Base-by-base conservation (phyloP, 495 filamentous ascomycete genomes). In the Trichocladium uniseriatum region DNA sequence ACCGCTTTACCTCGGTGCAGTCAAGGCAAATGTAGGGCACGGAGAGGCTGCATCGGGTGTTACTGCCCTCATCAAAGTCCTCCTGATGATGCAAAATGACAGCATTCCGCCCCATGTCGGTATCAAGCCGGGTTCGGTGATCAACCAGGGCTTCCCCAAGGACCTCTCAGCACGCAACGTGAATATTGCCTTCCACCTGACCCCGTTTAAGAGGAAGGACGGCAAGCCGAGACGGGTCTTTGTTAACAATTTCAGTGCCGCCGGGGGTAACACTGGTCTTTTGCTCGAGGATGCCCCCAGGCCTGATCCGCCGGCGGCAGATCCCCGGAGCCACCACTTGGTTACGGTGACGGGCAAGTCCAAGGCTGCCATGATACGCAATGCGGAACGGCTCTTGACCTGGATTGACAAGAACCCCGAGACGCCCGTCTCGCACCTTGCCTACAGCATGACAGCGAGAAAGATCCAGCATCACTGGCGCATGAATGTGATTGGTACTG, bases 1-100 rank as follows among this genome's bases (percentile, higher is more conserved):
- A 59, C 80, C 87, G 0, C 77, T 96, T 5, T 79, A 86, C 54
- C 73, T 96, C 1, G 91, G 91, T 15, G 81, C 90, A 0, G 80
- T 87, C 31, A 96, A 96, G 58, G 78, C 91, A 0, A 95, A 95
- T 49, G 75, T 95, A 22, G 90, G 90, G 2, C 91, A 96, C 64
- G 89, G 82, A 29, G 90, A 95, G 60, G 85, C 89, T 35, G 88
- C 83, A 0, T 94, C 90, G 38, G 90, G 90, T 46, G 77, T 92
- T 28, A 84, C 84, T 1, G 80, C 85, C 2, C 72, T 96, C 18
- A 74, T 87, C 63, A 96, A 96, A 67, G 80, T 91, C 1, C 63
- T 95, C 41, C 63, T 95, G 65, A 95, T 95, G 89, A 69, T 95
- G 65, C 74, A 83, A 63, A 84, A 91, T 60, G 85, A 82, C 58